phyloP scores from a whole-genome alignment of 257 asterid species.

The Solanum dulcamara region DNA sequence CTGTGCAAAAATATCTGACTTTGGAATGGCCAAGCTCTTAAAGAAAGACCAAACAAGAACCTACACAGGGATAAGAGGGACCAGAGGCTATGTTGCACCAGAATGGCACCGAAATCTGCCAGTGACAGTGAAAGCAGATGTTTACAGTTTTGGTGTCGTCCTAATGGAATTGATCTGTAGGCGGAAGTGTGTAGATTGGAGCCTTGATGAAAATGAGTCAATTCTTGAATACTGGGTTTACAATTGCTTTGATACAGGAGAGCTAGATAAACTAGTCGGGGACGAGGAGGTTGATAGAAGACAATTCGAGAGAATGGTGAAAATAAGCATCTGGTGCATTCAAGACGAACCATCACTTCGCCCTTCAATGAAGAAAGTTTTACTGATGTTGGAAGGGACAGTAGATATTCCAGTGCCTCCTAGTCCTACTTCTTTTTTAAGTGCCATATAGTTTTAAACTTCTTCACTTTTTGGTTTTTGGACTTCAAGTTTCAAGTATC shows the following conservation, averaged over 20 bases:
- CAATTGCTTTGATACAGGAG: slow-evolving; percentile 11
- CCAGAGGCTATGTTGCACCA: slow-evolving; percentile 42
- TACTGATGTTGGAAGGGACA: slow-evolving; percentile 43
- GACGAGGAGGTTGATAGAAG: slow-evolving; percentile 19
- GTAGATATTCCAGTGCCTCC: slow-evolving; percentile 48
- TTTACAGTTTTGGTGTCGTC: slow-evolving; percentile 48
- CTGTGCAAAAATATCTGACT: slow-evolving; percentile 40
- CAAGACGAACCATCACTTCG: slow-evolving; percentile 40
- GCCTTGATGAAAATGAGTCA: slow-evolving; percentile 19
- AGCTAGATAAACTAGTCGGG: slow-evolving; percentile 8
- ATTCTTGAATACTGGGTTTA: slow-evolving; percentile 41
- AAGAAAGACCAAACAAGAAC: slow-evolving; percentile 44
- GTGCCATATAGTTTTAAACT: slow-evolving; percentile 5
- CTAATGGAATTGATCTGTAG: slow-evolving; percentile 36
- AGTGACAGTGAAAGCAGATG: slow-evolving; percentile 45
- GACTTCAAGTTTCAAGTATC: background rate
- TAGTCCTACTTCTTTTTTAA: slow-evolving; percentile 29
- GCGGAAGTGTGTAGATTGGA: slow-evolving; percentile 19
- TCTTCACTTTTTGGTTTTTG: background rate
- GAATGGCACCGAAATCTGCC: slow-evolving; percentile 38
- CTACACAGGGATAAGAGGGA: slow-evolving; percentile 36
- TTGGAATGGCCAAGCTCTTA: slow-evolving; percentile 45
- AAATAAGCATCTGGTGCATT: slow-evolving; percentile 45
- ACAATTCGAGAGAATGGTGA: slow-evolving; percentile 26
- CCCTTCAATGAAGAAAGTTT: slow-evolving; percentile 48